Evolutionary conservation across 1,284 basidiomycete genomes (phyloP).

Genomic region (Cryptococcus sp.): DNA sequence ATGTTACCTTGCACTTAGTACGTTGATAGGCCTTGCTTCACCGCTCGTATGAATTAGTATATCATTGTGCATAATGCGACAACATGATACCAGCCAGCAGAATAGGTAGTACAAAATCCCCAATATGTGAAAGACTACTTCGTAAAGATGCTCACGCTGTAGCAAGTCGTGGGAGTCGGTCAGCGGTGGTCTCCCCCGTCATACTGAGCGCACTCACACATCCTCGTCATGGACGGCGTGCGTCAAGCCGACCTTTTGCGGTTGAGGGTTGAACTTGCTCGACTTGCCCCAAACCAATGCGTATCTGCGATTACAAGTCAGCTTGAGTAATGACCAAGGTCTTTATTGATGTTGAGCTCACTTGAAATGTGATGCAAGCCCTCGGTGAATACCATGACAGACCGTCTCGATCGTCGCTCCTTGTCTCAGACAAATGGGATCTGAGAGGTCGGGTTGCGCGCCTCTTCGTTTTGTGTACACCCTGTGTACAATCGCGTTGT

Average conservation of each 20-base stretch:
- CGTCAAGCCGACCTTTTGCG: conserved; percentile 84
- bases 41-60: conserved; percentile 1
- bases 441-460: conserved; percentile 83
- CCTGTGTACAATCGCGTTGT: conserved; percentile 22
- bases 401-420: conserved; percentile 94
- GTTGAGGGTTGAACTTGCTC: conserved; percentile 86
- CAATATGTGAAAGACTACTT: conserved; percentile 35
- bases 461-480: conserved; percentile 97
- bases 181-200: not conserved
- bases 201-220: conserved; percentile 64
- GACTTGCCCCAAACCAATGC: conserved; percentile 92
- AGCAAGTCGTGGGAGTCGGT: not conserved
- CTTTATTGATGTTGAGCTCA: conserved; percentile 19
- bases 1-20: not conserved
- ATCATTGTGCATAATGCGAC: not conserved
- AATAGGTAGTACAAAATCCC: conserved; percentile 2
- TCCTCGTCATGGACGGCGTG: conserved; percentile 93
- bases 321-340: not conserved
- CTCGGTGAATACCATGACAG: conserved; percentile 88
- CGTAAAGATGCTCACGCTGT: conserved; percentile 53
- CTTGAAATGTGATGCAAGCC: conserved; percentile 82
- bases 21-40: not conserved
- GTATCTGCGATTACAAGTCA: conserved; percentile 57
- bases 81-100: not conserved
- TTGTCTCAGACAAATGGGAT: conserved; percentile 89